Evolutionary conservation across 2,329 filamentous ascomycete species (phyloP).

Genomic region (Phoma sp.): DNA sequence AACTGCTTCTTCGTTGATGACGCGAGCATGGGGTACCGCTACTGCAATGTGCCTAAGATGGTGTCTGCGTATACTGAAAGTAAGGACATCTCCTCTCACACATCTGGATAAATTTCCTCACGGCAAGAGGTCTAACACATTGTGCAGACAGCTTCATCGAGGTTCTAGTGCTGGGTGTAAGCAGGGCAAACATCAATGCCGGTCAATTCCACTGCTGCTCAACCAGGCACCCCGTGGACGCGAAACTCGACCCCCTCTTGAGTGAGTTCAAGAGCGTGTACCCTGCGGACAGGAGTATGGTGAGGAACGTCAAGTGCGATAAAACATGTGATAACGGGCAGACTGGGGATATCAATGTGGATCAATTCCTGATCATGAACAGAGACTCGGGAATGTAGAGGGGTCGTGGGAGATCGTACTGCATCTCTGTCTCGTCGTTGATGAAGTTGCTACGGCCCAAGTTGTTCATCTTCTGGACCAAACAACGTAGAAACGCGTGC

Average conservation of each 20-base stretch:
- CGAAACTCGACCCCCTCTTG: background rate
- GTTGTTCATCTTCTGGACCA: too few species aligned
- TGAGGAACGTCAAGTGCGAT: background rate
- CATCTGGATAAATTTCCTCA: background rate
- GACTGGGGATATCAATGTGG: too few species aligned
- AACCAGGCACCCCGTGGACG: background rate
- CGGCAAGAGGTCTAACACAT: background rate
- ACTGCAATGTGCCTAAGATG: background rate
- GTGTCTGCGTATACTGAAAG: background rate
- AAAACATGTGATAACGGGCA: too few species aligned
- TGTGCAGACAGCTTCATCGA: background rate
- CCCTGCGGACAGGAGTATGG: background rate
- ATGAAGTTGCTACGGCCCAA: too few species aligned
- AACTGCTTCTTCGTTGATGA: slow-evolving; percentile 4
- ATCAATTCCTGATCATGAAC: too few species aligned
- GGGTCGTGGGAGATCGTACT: too few species aligned
- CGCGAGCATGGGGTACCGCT: background rate
- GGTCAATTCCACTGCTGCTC: slow-evolving; percentile 1
- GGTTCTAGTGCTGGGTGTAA: background rate
- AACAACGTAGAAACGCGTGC: too few species aligned
- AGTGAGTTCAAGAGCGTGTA: slow-evolving; percentile 2
- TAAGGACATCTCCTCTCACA: background rate
- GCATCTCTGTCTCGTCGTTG: too few species aligned
- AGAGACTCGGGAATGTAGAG: too few species aligned
- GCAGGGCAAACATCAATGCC: too few species aligned